Conservation (phyloP, 805 yeast species). For the Candida glaebosa region DNA sequence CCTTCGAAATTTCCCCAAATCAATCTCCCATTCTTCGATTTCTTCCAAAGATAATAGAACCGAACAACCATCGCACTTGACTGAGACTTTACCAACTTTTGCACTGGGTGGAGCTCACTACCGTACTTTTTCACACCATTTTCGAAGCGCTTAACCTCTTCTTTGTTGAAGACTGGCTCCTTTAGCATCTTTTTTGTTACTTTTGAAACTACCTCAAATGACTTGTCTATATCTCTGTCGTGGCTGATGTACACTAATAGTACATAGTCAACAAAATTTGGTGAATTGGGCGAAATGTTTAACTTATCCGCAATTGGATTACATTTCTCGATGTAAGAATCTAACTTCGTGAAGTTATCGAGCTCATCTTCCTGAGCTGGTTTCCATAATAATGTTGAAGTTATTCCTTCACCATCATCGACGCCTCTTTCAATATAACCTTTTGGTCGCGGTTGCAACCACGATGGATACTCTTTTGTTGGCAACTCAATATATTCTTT, state of each 20-base stretch:
- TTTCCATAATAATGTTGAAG: slow-evolving; percentile 67
- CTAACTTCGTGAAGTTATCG: slow-evolving; percentile 37
- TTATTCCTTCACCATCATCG: slow-evolving; percentile 49
- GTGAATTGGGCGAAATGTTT: slow-evolving; percentile 57
- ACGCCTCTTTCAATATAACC: slow-evolving; percentile 86
- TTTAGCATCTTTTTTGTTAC: slow-evolving; percentile 57
- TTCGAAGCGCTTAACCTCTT: slow-evolving; percentile 69
- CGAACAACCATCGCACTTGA: slow-evolving; percentile 77
- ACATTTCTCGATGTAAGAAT: slow-evolving; percentile 53
- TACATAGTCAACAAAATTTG: slow-evolving; percentile 79
- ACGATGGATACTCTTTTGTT: slow-evolving; percentile 55
- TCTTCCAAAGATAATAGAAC: slow-evolving; percentile 89
- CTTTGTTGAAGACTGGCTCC: slow-evolving; percentile 72
- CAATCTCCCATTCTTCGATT: slow-evolving; percentile 65
- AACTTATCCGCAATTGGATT: slow-evolving; percentile 54
- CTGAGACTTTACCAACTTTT: slow-evolving; percentile 67
- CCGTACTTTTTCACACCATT: slow-evolving; percentile 70
- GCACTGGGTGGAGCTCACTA: slow-evolving; percentile 74
- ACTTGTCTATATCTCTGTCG: slow-evolving; percentile 48
- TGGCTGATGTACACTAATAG: slow-evolving; percentile 51
- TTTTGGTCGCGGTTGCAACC: slow-evolving; percentile 76
- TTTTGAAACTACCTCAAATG: slow-evolving; percentile 42
- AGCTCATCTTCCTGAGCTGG: slow-evolving; percentile 29
- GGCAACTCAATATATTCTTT: slow-evolving; percentile 37
- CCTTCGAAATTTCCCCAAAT: slow-evolving; percentile 86